Conservation (phyloP, 2,329 filamentous ascomycete species). For the Colletotrichum chlorophyti region DNA sequence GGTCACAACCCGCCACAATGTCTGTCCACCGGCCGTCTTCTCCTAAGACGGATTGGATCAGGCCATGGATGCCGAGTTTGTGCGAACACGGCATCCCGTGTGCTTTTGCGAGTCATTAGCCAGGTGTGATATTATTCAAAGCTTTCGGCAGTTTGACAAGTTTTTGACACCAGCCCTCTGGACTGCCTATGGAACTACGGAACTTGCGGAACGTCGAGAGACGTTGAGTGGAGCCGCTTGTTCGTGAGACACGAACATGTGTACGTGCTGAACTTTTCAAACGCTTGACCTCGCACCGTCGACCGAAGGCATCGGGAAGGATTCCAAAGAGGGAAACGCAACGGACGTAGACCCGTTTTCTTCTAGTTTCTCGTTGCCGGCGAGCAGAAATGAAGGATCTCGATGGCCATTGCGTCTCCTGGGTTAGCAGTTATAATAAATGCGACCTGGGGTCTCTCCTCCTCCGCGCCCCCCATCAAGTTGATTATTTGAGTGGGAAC, state of each 20-base stretch:
- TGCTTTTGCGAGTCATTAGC: neutral
- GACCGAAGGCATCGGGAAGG: neutral
- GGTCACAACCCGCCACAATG: neutral
- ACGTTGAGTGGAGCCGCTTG: neutral
- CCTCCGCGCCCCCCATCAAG: neutral
- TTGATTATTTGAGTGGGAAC: slow-evolving; percentile 3
- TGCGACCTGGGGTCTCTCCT: neutral
- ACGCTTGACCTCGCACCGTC: neutral
- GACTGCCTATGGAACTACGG: too few species aligned
- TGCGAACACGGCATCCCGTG: slow-evolving; percentile 16
- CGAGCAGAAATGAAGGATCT: neutral
- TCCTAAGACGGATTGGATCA: slow-evolving; percentile 3
- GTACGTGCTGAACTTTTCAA: neutral
- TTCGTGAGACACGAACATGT: neutral
- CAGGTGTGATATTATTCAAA: neutral
- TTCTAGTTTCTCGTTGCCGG: neutral
- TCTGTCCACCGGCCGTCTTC: slow-evolving; percentile 3
- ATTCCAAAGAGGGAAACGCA: neutral
- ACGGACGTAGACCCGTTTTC: neutral
- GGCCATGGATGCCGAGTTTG: neutral
- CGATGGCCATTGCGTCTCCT: neutral
- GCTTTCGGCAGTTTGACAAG: neutral
- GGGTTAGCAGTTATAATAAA: neutral
- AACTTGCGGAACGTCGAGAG: neutral
- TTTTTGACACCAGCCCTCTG: too few species aligned